phyloP scores from a whole-genome alignment of 129 eudicot genomes.

The Flaveria robusta region DNA sequence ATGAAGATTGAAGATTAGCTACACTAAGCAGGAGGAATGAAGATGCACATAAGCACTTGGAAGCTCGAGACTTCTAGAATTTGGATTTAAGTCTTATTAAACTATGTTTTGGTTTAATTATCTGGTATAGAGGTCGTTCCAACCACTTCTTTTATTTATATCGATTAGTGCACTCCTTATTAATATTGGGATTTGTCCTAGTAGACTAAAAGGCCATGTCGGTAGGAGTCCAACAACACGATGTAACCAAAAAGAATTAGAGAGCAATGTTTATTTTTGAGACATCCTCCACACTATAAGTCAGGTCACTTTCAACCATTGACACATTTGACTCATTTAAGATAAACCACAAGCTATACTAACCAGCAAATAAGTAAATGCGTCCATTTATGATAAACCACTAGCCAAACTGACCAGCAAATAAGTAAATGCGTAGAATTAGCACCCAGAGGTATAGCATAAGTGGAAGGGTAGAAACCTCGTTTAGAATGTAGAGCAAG shows the following conservation, averaged over 20 bases:
- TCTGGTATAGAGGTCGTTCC: neutral
- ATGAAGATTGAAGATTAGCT: neutral
- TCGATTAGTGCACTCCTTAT: neutral
- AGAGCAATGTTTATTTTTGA: neutral
- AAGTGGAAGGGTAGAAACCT: too few relatives aligned
- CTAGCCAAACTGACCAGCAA: neutral
- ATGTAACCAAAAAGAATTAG: neutral
- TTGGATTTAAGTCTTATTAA: neutral
- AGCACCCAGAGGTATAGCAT: neutral
- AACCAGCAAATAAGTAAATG: neutral
- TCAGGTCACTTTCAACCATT: neutral
- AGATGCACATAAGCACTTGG: neutral
- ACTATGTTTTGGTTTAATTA: neutral
- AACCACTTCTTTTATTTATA: neutral
- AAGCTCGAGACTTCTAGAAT: neutral
- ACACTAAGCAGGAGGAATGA: neutral
- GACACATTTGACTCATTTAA: neutral
- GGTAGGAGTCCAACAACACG: neutral
- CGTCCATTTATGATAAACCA: neutral
- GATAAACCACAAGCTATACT: neutral
- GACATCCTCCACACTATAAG: neutral
- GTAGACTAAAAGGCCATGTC: neutral
- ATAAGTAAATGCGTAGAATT: neutral
- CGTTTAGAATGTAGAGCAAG: too few relatives aligned
- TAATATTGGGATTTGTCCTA: neutral